Percentiles rank a stretch among this genome's conserved stretches.
These are phyloP conservation scores for Oryza meridionalis DNA, from an alignment of 176 grass and related monocot genomes.

Conservation along the genomic window DNA sequence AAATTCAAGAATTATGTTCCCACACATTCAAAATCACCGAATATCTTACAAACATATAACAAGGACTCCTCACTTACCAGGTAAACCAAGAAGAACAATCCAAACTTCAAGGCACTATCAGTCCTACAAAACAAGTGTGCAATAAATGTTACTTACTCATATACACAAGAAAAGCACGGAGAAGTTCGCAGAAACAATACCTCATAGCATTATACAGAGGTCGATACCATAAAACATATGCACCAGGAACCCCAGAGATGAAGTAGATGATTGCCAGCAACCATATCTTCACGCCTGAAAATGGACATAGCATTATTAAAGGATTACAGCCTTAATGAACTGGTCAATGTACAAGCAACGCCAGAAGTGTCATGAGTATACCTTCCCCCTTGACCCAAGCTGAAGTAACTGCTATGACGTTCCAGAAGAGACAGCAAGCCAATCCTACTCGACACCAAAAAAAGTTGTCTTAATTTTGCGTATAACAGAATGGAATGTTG, in stretches of 20 bases:
- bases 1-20: conserved; percentile 16
- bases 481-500: neutral
- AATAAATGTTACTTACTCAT: conserved; percentile 31
- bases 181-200: conserved; percentile 27
- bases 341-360: conserved; percentile 11
- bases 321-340: conserved; percentile 6
- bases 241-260: conserved; percentile 92
- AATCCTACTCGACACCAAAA: conserved; percentile 66
- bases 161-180: neutral
- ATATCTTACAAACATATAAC: conserved; percentile 32
- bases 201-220: conserved; percentile 99
- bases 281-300: conserved; percentile 96
- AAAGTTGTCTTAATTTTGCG: conserved; percentile 35
- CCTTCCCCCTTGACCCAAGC: conserved; percentile 99
- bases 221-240: conserved; percentile 96
- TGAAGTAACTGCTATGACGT: conserved; percentile 86
- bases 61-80: neutral
- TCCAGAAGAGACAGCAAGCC: conserved; percentile 86
- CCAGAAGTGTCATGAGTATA: conserved; percentile 10
- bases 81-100: conserved; percentile 98
- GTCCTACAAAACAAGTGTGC: conserved; percentile 70
- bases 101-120: conserved; percentile 91
- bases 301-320: conserved; percentile 28
- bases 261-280: conserved; percentile 98
- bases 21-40: neutral